Evolutionary conservation across 139 green algal genomes (phyloP).

Genomic region (Chlamydomonas schloesseri): DNA sequence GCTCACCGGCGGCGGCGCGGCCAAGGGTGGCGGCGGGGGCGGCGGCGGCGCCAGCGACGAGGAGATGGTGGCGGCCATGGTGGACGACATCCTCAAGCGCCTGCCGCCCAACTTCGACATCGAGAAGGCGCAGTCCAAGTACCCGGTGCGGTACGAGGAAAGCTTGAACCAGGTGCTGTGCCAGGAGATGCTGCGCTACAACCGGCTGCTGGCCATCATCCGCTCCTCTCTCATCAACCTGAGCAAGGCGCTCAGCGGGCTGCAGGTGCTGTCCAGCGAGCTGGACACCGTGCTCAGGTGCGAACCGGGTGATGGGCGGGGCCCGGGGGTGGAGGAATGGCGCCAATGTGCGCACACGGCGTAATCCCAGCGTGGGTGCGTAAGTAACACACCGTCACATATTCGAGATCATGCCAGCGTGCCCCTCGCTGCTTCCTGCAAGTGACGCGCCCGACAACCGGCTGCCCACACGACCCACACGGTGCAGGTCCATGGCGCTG

Average conservation of each 20-base stretch:
- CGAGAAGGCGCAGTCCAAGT: constrained; percentile 68
- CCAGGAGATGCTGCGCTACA: constrained; percentile 86
- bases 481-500: constrained; percentile 47
- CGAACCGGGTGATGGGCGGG: background rate
- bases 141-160: constrained; percentile 73
- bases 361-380: no score
- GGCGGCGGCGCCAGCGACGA: constrained; percentile 48
- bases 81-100: constrained; percentile 64
- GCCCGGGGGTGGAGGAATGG: no score
- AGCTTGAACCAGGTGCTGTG: constrained; percentile 76
- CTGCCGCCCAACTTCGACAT: constrained; percentile 80
- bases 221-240: constrained; percentile 66
- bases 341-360: no score
- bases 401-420: no score
- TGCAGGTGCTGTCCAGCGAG: constrained; percentile 66
- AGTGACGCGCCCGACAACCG: no score
- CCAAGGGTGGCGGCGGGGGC: constrained; percentile 1
- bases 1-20: constrained; percentile 58
- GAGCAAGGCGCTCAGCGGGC: constrained; percentile 66
- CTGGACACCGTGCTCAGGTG: constrained; percentile 77
- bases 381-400: no score
- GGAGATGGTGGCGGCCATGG: constrained; percentile 60
- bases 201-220: constrained; percentile 73
- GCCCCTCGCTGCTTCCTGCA: no score
- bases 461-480: no score